These are phyloP conservation scores for Sugiyamaella americana DNA, from an alignment of 805 yeast genomes.

Conservation along the genomic window DNA sequence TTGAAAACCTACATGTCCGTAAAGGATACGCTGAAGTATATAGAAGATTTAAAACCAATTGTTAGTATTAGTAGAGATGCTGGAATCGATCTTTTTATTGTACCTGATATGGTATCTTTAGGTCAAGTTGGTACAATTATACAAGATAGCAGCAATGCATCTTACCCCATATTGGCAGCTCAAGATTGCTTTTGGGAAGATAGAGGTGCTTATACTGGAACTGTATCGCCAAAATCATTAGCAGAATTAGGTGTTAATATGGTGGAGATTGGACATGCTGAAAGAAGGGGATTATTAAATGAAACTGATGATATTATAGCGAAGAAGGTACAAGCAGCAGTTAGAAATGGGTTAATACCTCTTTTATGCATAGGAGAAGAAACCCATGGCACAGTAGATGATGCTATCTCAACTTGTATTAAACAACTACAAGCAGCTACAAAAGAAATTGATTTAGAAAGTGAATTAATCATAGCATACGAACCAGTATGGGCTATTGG, in stretches of 20 bases:
- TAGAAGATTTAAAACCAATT: constrained; percentile 14
- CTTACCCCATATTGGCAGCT: constrained; percentile 21
- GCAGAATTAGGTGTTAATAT: constrained; percentile 21
- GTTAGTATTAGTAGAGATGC: constrained; percentile 7
- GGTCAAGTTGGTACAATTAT: constrained; percentile 7
- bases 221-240: constrained; percentile 24
- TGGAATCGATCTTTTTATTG: constrained; percentile 21
- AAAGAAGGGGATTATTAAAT: constrained; percentile 24
- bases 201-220: constrained; percentile 28
- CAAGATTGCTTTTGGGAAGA: constrained; percentile 27
- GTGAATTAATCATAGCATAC: constrained; percentile 24
- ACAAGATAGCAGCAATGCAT: not conserved
- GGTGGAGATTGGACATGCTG: constrained; percentile 30
- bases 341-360: constrained; percentile 22
- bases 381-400: constrained; percentile 4
- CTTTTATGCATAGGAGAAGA: constrained; percentile 27
- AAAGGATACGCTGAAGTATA: constrained; percentile 15
- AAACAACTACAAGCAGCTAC: constrained; percentile 18
- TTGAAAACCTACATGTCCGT: constrained; percentile 27
- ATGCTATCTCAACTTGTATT: constrained; percentile 19
- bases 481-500: constrained; percentile 33
- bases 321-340: constrained; percentile 21
- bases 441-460: not conserved
- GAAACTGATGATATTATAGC: constrained; percentile 25
- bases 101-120: constrained; percentile 25